phyloP scores from a whole-genome alignment of 805 yeast species.

The Wickerhamomyces bisporus region DNA sequence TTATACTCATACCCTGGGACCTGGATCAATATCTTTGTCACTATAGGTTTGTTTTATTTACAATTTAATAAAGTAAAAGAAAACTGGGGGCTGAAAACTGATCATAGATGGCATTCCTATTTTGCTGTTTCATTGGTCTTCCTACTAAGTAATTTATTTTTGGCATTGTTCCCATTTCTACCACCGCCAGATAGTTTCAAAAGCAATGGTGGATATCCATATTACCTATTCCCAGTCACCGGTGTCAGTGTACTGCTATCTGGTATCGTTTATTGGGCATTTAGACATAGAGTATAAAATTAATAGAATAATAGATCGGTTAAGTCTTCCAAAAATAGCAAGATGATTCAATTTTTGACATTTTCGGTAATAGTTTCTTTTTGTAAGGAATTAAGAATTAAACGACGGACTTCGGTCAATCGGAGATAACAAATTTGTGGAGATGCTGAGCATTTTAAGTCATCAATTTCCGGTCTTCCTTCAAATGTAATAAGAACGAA shows the following conservation, averaged over 20 bases:
- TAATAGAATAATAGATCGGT: no score
- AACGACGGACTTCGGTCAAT: no score
- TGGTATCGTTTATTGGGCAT: conserved; percentile 39
- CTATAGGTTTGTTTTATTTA: conserved; percentile 48
- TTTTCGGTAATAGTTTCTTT: no score
- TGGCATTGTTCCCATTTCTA: conserved; percentile 51
- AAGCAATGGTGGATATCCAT: conserved; percentile 36
- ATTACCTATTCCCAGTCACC: conserved; percentile 53
- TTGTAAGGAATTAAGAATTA: no score
- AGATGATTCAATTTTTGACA: no score
- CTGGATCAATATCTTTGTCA: conserved; percentile 47
- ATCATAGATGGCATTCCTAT: conserved; percentile 26
- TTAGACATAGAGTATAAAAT: conserved; percentile 3
- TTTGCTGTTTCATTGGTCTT: conserved; percentile 31
- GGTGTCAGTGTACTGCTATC: conserved; percentile 40
- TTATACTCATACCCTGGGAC: conserved; percentile 61
- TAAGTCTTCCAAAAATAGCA: no score
- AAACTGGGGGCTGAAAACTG: conserved; percentile 33
- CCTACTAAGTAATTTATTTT: conserved; percentile 40
- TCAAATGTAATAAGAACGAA: no score
- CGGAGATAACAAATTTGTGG: no score
- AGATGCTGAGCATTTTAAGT: no score
- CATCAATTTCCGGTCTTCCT: no score
- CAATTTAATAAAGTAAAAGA: conserved; percentile 35
- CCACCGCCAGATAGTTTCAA: conserved; percentile 40